Evolutionary conservation across 768 basidiomycete genomes (phyloP), one percentile per base, ranked within the genome.

Genomic region (Podaxis sp.): DNA sequence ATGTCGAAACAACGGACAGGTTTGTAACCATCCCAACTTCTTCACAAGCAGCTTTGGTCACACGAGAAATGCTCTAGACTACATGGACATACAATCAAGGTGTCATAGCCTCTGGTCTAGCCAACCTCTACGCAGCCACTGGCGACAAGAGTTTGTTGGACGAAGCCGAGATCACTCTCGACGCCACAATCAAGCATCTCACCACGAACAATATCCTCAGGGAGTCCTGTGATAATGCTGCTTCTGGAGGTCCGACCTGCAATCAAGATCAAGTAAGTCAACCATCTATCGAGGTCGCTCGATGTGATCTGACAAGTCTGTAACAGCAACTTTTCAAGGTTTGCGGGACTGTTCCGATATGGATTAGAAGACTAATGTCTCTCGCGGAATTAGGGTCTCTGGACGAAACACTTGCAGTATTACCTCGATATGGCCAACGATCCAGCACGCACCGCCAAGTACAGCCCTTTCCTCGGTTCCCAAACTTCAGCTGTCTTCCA

Each of bases 21-120:
- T 77, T 63, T 13, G 70, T 3, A 15, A 17, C 39, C 57, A 48
- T 40, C 33, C 28, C 38, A 15, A 13, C 13, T 28, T 36, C 13
- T 42, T 24, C 39, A 57, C 12, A 12, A 22, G 26, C 42, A 2
- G 4, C 30, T 59, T 55, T 63, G 24, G 52, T 53, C 9, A 12
- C 52, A 9, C 19, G 8, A 9, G 11, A 13, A 22, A 59, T 36
- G 28, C 11, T 59, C 26, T 63, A 84, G 80, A 85, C 83, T 3
- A 79, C 84, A 2, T 85, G 85, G 85, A 84, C 81, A 0, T 86
- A 86, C 67, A 85, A 86, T 65, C 84, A 85, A 68, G 84, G 80
- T 9, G 84, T 87, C 44, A 78, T 86, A 52, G 84, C 83, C 15
- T 82, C 83, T 39, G 84, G 83, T 17, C 73, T 86, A 7, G 80